Base-by-base conservation (phyloP, 306 rosid species). In the Casuarina equisetifolia region DNA sequence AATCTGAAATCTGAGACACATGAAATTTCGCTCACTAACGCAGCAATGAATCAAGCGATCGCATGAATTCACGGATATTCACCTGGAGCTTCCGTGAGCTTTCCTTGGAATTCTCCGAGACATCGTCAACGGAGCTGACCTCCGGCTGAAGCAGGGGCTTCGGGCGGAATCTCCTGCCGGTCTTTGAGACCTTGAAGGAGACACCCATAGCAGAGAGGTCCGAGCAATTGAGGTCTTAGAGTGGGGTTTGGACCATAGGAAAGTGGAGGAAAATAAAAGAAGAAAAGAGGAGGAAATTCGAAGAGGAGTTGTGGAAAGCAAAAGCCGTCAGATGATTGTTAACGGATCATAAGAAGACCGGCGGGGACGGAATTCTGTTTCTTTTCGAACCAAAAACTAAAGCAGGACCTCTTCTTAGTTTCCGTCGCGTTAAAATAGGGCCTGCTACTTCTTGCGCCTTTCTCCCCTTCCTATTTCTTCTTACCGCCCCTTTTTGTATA, bases 131-230 rank as follows among this genome's bases (percentile, higher is more conserved):
- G 20, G 45, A 74, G 77, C 75, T 58, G 82, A 70, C 39, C 35
- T 63, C 81, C n/a, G 88, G 71, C 48, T 79, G 84, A 9, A 64
- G 81, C 72, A 69, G 78, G 62, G 83, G 78, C 57, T 82, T 83
- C 64, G 86, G 81, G 36, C 85, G 88, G 76, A 79, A 88, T 77
- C 91, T 77, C 3, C 63, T 72, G 64, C 91, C 91, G 35, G 76
- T 88, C 68, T 72, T 82, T 32, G 91, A 85, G 43, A 88, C 85
- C 81, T 88, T 88, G 74, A 88, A 88, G 46, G 91, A 88, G 59
- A 88, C 79, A 9, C 89, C 91, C 91, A 88, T 85, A 20, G 19
- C 40, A 57, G 68, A 51, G 10, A 25, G 55, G 70, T 11, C 45
- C 12, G 59, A 70, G 78, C 48, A 69, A 51, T 72, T 51, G 16